Conservation (phyloP, 345 rosid genomes). For the Aethionema arabicum region DNA sequence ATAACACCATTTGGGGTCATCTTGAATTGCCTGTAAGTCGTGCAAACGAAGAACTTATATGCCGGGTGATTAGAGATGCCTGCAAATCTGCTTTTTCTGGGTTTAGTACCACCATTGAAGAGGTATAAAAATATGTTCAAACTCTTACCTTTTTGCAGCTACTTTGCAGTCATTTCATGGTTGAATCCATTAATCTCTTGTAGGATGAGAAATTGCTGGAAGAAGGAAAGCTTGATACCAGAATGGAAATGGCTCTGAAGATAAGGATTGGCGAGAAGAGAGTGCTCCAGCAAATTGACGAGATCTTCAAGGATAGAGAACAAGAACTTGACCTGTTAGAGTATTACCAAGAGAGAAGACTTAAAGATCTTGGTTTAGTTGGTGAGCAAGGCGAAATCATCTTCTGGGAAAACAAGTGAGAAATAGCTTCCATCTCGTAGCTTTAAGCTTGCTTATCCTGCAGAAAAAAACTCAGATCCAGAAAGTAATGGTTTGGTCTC, state of each 20-base stretch:
- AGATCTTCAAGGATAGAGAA: slow-evolving; percentile 63
- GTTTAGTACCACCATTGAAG: slow-evolving; percentile 67
- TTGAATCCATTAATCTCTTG: background rate
- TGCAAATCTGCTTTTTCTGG: slow-evolving; percentile 87
- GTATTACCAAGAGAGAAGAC: slow-evolving; percentile 93
- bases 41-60: slow-evolving; percentile 83
- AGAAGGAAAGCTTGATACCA: slow-evolving; percentile 45
- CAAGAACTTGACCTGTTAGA: slow-evolving; percentile 62
- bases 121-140: slow-evolving; percentile 46
- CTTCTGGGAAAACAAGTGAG: slow-evolving; percentile 78
- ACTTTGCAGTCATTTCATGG: slow-evolving; percentile 5
- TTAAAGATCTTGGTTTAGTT: slow-evolving; percentile 81
- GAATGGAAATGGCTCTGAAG: slow-evolving; percentile 61
- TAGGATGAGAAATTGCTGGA: slow-evolving; percentile 73
- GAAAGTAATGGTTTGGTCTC: slow-evolving; percentile 19
- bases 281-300: slow-evolving; percentile 75
- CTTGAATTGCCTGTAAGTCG: slow-evolving; percentile 80
- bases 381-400: slow-evolving; percentile 98
- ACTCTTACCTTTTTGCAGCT: slow-evolving; percentile 14
- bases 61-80: slow-evolving; percentile 65
- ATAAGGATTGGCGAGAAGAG: slow-evolving; percentile 79
- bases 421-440: background rate
- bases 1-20: slow-evolving; percentile 83
- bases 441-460: background rate
- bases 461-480: slow-evolving; percentile 27